Percentiles rank a stretch among this genome's conserved stretches.
phyloP scores from a whole-genome alignment of 305 asterid species.

The Fraxinus platypoda region DNA sequence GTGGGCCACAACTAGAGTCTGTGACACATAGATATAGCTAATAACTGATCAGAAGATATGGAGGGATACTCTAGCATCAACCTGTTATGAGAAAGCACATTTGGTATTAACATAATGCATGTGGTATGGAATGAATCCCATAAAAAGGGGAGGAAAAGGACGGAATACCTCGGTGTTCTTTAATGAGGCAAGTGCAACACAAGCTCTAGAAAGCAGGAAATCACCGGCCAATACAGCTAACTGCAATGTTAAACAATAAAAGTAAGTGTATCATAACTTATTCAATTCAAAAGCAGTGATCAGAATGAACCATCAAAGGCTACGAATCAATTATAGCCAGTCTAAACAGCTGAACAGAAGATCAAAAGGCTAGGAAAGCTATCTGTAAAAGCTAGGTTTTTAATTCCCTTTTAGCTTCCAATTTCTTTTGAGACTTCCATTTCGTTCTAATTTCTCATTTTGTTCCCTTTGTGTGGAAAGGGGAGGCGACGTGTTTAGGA shows the following conservation, averaged over 20 bases:
- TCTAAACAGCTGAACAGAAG: not conserved
- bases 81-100: not conserved
- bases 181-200: conserved; percentile 54
- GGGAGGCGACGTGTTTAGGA: not conserved
- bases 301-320: not conserved
- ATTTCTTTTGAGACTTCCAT: not conserved
- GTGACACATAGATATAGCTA: not conserved
- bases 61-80: not conserved
- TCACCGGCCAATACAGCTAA: conserved; percentile 54
- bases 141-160: not conserved
- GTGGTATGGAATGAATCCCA: not conserved
- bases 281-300: not conserved
- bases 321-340: not conserved
- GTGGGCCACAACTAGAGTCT: not conserved
- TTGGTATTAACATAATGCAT: not conserved
- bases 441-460: not conserved
- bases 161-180: conserved; percentile 45
- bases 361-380: not conserved
- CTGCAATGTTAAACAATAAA: conserved; percentile 29
- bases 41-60: conserved; percentile 4
- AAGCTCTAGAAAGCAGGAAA: conserved; percentile 51
- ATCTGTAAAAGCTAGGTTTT: not conserved
- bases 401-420: not conserved
- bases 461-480: not conserved
- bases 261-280: not conserved